Evolutionary conservation across 2,329 filamentous ascomycete genomes (phyloP).

Genomic region (Alternaria sp.): DNA sequence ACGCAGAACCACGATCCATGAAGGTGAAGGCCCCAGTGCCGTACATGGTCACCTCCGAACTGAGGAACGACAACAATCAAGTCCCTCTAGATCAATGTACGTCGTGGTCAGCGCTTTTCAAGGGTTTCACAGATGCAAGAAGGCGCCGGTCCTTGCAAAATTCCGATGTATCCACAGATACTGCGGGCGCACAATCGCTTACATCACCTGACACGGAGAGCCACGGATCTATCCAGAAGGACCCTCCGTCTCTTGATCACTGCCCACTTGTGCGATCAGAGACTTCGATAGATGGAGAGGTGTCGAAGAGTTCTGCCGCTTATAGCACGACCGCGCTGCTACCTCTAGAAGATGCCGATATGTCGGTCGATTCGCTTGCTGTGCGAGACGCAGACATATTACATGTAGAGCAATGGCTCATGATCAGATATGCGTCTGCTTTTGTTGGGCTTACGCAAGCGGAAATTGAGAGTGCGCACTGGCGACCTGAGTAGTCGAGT

Average conservation of each 20-base stretch:
- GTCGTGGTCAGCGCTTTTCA: background rate
- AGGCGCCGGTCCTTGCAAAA: background rate
- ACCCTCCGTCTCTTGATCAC: background rate
- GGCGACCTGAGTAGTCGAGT: background rate
- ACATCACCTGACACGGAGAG: background rate
- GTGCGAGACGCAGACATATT: background rate
- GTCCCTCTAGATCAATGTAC: background rate
- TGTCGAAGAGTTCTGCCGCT: background rate
- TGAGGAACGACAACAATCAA: background rate
- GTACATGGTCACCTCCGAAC: background rate
- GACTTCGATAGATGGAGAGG: background rate
- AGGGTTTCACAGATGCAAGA: background rate
- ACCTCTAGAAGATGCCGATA: background rate
- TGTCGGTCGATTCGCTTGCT: background rate
- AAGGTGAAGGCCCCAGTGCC: background rate
- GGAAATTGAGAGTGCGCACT: background rate
- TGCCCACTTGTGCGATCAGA: background rate
- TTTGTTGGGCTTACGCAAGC: background rate
- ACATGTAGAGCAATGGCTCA: conserved; percentile 3
- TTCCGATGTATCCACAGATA: background rate
- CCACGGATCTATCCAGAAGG: background rate
- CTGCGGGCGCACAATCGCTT: background rate
- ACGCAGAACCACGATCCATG: background rate
- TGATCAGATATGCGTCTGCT: background rate
- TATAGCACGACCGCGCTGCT: background rate